phyloP scores from a whole-genome alignment of 495 filamentous ascomycete species.

The Penicillium goetzii region DNA sequence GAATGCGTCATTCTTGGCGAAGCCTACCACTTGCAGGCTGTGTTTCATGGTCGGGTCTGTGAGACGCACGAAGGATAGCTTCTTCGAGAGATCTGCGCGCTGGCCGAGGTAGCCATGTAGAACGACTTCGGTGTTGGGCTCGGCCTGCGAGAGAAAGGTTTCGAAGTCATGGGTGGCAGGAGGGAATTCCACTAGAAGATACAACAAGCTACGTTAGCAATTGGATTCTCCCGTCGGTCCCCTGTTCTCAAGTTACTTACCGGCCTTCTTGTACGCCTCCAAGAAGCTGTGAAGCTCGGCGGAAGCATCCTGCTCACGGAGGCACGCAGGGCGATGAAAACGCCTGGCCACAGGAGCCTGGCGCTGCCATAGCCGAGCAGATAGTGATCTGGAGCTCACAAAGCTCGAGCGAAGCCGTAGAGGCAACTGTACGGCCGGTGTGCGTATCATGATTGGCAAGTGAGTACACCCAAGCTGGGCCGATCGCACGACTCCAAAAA shows the following conservation, averaged over 20 bases:
- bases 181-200: constrained; percentile 55
- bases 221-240: not conserved
- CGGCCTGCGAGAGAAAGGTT: constrained; percentile 44
- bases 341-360: constrained; percentile 20
- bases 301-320: constrained; percentile 30
- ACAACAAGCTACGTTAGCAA: constrained; percentile 17
- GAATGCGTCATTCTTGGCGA: constrained; percentile 46
- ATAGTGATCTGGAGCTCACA: constrained; percentile 33
- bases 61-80: constrained; percentile 70
- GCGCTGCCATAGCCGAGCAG: constrained; percentile 17
- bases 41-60: constrained; percentile 52
- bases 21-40: constrained; percentile 58
- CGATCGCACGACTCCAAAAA: constrained; percentile 24
- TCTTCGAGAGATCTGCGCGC: constrained; percentile 64
- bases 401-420: constrained; percentile 27
- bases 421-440: constrained; percentile 14
- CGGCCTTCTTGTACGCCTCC: constrained; percentile 53
- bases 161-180: constrained; percentile 52
- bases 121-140: constrained; percentile 54
- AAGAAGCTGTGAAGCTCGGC: constrained; percentile 35
- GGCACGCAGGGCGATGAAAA: constrained; percentile 33
- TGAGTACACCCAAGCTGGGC: constrained; percentile 3
- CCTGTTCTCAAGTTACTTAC: constrained; percentile 36
- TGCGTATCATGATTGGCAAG: constrained; percentile 11
- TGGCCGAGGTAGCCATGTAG: constrained; percentile 74